phyloP scores from a whole-genome alignment of 257 asterid genomes.

The Ophiorrhiza pumila region DNA sequence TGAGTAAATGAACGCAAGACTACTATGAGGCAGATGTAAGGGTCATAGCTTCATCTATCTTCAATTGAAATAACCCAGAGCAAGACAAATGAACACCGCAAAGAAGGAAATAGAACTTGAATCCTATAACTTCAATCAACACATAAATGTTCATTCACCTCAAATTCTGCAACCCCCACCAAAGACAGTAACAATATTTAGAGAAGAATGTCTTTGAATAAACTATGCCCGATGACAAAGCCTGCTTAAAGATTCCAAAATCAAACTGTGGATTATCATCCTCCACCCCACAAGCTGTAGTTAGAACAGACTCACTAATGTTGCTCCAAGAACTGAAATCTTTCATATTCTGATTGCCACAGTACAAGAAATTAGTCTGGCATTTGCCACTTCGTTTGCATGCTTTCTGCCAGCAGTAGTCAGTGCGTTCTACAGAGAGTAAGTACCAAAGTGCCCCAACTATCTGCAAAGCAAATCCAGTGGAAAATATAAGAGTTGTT shows the following conservation, averaged over 20 bases:
- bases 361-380: conserved; percentile 63
- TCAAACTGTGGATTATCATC: conserved; percentile 67
- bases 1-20: neutral
- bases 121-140: neutral
- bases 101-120: neutral
- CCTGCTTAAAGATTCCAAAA: conserved; percentile 91
- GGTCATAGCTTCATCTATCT: neutral
- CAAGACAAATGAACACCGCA: neutral
- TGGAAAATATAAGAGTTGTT: conserved; percentile 1
- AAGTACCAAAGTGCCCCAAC: conserved; percentile 99
- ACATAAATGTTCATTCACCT: conserved; percentile 45
- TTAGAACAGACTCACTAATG: conserved; percentile 48
- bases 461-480: conserved; percentile 51
- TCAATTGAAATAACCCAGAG: neutral
- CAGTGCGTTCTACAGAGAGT: conserved; percentile 88
- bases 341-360: conserved; percentile 68
- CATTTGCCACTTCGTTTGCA: conserved; percentile 51
- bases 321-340: conserved; percentile 54
- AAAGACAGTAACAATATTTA: conserved; percentile 90
- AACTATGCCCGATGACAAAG: conserved; percentile 75
- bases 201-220: conserved; percentile 60
- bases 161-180: conserved; percentile 99
- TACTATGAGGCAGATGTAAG: neutral
- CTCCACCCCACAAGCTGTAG: conserved; percentile 56
- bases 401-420: conserved; percentile 94